Evolutionary conservation across 2,329 filamentous ascomycete genomes (phyloP), one percentile per base, ranked within the genome.

Genomic region (Fusarium anguioides): DNA sequence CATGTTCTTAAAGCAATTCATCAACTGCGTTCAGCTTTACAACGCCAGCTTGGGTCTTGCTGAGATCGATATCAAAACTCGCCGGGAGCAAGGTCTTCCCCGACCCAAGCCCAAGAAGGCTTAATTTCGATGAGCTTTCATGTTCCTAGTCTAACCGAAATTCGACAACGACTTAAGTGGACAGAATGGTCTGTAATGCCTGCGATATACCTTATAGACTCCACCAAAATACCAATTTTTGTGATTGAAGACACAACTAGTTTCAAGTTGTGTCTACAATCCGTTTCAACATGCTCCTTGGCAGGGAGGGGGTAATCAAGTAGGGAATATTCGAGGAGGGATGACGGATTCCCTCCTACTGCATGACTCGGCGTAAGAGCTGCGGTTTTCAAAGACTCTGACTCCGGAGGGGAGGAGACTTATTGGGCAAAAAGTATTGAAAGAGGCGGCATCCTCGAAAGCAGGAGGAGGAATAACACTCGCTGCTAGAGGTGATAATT

Each of bases 41-140:
- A 97, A 97, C 80, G 96, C 96, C 8, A 94, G 93, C 80, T 89
- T 89, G 75, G 96, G 93, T 90, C 84, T 99, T 36, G 96, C 93
- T 0, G 94, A 98, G 80, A 94, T 94, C n/a, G 96, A 99, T 74
- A 79, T 91, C 33, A 84, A 87, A 72, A 83, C 85, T 63, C 86
- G 93, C 73, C 86, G 69, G 56, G 78, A 76, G 35, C 75, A 78
- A 70, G 88, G 87, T 5, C 75, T 89, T 26, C 84, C 86, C 23
- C 83, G 82, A 70, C 78, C 77, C 44, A 76, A 76, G 66, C 63
- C 69, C 39, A 77, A 77, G 72, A 64, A 76, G 72, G 75, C 74
- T 50, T 78, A 70, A 70, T 49, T 36, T 40, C 23, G 10, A 42
- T 6, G 12, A 44, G 23, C 24, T 37, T 12, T 20, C 23, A 14